Base-by-base conservation (phyloP, 2,329 filamentous ascomycete species). In the Conoideocrella luteorostrata region DNA sequence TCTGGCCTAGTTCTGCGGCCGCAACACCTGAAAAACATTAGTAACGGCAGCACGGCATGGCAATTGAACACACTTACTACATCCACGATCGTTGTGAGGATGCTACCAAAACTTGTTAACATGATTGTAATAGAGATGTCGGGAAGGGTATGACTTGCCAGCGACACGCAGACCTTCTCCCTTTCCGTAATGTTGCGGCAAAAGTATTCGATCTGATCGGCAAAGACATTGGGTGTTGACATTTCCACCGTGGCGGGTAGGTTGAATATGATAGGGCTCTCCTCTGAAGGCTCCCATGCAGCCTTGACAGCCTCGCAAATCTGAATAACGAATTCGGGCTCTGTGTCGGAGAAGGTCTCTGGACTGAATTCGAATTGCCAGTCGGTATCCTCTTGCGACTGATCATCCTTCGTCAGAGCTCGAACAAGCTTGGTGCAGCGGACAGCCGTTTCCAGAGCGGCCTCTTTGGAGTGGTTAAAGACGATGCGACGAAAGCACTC, bases 171-270 rank as follows among this genome's bases (percentile, higher is more conserved):
- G 40, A 95, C 77, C 69, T 89, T 93, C 57, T 95, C 84, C 41
- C 90, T 76, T 64, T 95, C 86, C 0, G 77, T 76, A 59, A 97
- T 89, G 61, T 91, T 76, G 41, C 75, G 79, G 71, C 88, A 95
- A 67, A 98, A 98, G 69, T 88, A 95, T 64, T 98, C 93, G 50
- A 98, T 87, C 69, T 94, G 86, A 60, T 98, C 93, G 39, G 93
- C 93, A 62, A 93, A 98, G 38, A 96, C 78, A 62, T 98, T 98
- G 26, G 90, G 90, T 1, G 93, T 96, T 1, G 88, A 70, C 82
- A 96, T 83, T 69, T 98, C 93, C 28, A 97, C 91, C 0, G 93
- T 98, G 2, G 93, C 91, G 1, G 93, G 91, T 41, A 98, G 75
- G 70, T 97, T 97, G 75, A 98, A 93, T 61, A 98, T 95, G 64